Conservation (phyloP, 306 rosid genomes). For the Argentina anserina region DNA sequence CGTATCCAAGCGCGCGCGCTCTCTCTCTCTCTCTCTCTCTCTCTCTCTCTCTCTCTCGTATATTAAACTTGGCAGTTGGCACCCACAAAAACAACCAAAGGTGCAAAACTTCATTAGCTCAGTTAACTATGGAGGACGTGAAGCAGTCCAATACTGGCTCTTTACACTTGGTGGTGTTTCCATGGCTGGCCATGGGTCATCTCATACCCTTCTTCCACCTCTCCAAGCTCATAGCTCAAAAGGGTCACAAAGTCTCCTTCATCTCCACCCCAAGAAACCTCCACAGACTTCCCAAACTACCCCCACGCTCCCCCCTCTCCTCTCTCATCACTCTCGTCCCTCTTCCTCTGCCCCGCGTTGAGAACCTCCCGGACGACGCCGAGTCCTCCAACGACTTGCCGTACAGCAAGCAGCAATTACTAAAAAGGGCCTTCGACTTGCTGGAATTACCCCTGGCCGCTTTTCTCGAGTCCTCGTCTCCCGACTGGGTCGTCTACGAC, state of each 20-base stretch:
- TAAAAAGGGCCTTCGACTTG: conserved; percentile 40
- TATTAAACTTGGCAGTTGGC: no score
- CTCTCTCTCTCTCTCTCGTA: no score
- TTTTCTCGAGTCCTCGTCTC: conserved; percentile 15
- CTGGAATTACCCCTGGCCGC: conserved; percentile 17
- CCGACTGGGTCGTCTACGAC: conserved; percentile 51
- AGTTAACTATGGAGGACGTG: background rate
- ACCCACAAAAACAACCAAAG: no score
- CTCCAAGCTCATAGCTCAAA: conserved; percentile 34
- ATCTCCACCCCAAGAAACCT: conserved; percentile 41
- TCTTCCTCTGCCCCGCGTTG: conserved; percentile 29
- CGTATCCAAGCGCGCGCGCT: no score
- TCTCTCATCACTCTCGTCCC: conserved; percentile 26
- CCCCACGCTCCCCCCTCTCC: conserved; percentile 27
- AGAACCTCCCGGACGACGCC: conserved; percentile 32
- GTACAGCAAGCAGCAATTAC: conserved; percentile 30
- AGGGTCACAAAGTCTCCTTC: conserved; percentile 34
- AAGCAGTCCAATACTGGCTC: background rate
- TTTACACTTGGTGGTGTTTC: conserved; percentile 38
- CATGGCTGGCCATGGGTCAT: conserved; percentile 57
- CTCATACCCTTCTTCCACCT: conserved; percentile 43
- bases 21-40: no score
- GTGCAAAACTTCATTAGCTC: background rate
- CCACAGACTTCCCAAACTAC: conserved; percentile 29
- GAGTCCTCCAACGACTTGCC: conserved; percentile 44